Percentiles rank a stretch among this genome's conserved stretches.
Evolutionary conservation across 1,139 yeast species (phyloP).

Genomic region (Geotrichum cucujoidarum): DNA sequence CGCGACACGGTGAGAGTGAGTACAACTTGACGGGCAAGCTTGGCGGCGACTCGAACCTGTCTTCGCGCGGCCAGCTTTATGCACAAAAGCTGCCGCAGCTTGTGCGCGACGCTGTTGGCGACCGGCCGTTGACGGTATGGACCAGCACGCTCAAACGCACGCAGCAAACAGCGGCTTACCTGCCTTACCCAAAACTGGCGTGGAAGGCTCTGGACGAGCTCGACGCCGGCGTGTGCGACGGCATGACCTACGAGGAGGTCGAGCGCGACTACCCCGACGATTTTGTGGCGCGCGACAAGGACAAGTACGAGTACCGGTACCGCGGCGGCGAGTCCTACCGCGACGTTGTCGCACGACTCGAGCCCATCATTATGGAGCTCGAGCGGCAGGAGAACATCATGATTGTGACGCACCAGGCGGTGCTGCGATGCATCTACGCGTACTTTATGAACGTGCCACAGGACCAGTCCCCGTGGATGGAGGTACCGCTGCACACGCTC

Average conservation of each 20-base stretch:
- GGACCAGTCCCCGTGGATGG: conserved; percentile 98
- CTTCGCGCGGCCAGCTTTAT: conserved; percentile 81
- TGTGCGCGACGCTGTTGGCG: conserved; percentile 71
- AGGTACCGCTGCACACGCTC: conserved; percentile 91
- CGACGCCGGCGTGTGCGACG: conserved; percentile 98
- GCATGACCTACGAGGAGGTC: conserved; percentile 84
- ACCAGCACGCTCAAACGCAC: conserved; percentile 90
- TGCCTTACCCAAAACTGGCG: conserved; percentile 77
- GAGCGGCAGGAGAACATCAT: conserved; percentile 94
- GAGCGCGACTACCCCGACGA: conserved; percentile 85
- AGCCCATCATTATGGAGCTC: conserved; percentile 95
- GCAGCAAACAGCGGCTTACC: conserved; percentile 81
- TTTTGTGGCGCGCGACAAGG: conserved; percentile 90
- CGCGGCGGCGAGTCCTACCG: conserved; percentile 97
- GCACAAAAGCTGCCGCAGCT: conserved; percentile 78
- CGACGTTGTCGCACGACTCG: conserved; percentile 88
- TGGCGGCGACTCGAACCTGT: conserved; percentile 90
- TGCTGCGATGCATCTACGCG: conserved; percentile 90
- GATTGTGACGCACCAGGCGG: conserved; percentile 97
- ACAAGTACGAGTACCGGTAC: conserved; percentile 91
- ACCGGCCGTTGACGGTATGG: conserved; percentile 84
- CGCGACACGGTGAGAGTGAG: conserved; percentile 92
- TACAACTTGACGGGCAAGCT: conserved; percentile 90
- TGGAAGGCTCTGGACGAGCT: conserved; percentile 98
- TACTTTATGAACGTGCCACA: conserved; percentile 98